Conservation (phyloP, 768 basidiomycete species). For the Ramaria rubella region DNA sequence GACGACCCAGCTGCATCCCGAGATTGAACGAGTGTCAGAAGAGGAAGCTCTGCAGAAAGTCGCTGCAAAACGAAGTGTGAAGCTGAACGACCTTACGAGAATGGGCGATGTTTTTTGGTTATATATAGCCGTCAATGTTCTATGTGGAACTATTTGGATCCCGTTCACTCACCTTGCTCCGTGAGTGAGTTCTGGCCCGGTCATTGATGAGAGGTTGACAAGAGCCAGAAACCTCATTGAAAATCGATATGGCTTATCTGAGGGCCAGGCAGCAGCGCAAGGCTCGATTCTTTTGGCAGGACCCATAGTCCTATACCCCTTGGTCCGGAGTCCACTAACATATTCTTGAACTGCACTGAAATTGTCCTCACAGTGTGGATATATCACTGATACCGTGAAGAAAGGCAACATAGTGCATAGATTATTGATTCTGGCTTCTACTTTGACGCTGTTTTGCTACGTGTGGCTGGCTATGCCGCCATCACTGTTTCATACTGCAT, state of each 20-base stretch:
- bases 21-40: conserved; percentile 41
- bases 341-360: neutral
- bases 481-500: conserved; percentile 45
- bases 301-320: conserved; percentile 61
- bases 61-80: conserved; percentile 57
- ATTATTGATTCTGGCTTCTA: conserved; percentile 51
- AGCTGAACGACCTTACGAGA: conserved; percentile 51
- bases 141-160: conserved; percentile 72
- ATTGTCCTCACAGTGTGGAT: conserved; percentile 45
- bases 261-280: conserved; percentile 51
- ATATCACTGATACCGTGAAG: conserved; percentile 53
- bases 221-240: conserved; percentile 61
- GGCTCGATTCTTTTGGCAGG: conserved; percentile 70
- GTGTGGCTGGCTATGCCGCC: conserved; percentile 62
- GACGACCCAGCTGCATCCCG: conserved; percentile 22
- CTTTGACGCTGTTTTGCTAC: conserved; percentile 55
- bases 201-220: neutral
- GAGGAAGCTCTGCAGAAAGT: conserved; percentile 58
- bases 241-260: conserved; percentile 53
- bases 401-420: conserved; percentile 51
- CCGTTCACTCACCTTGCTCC: conserved; percentile 73
- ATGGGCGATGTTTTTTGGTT: conserved; percentile 77
- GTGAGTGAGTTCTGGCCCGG: conserved; percentile 32
- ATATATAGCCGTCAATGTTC: conserved; percentile 67
- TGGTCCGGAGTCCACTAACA: conserved; percentile 36